Evolutionary conservation across 306 rosid species (phyloP).

Genomic region (Cajanus cajan): DNA sequence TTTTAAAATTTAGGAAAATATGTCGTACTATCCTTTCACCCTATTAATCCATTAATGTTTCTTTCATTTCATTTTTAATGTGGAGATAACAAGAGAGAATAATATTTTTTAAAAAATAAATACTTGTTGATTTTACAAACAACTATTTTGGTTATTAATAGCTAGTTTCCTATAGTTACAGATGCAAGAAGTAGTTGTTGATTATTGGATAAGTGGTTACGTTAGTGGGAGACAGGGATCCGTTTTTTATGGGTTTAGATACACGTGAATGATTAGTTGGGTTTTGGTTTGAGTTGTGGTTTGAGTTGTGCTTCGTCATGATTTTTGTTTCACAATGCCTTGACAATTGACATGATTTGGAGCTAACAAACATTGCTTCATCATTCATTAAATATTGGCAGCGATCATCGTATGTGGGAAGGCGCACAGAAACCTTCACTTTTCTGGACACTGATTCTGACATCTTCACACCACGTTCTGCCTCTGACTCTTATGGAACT

Average conservation of each 20-base stretch:
- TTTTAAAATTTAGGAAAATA: not conserved
- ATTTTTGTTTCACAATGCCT: conserved; percentile 4
- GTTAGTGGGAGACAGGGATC: not conserved
- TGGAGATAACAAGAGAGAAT: not conserved
- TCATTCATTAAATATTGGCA: conserved; percentile 40
- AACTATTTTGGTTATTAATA: not conserved
- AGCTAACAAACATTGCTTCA: conserved; percentile 14
- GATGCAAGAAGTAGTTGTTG: not conserved
- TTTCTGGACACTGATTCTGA: conserved; percentile 66
- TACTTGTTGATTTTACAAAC: not conserved
- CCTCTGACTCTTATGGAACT: conserved; percentile 45
- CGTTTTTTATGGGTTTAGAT: not conserved
- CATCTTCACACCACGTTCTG: conserved; percentile 41
- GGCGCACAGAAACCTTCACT: conserved; percentile 55
- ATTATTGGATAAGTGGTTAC: not conserved
- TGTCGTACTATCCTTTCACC: not conserved
- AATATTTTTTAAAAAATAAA: not conserved
- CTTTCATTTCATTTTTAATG: not conserved
- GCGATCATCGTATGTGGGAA: conserved; percentile 67
- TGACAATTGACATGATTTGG: conserved; percentile 6
- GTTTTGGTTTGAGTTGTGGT: conserved; percentile 13
- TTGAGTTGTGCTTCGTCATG: not conserved
- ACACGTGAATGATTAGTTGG: not conserved
- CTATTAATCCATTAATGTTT: not conserved
- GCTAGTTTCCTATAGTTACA: not conserved